Conservation (phyloP, 2,329 filamentous ascomycete genomes). For the Keithomyces neogunnii region DNA sequence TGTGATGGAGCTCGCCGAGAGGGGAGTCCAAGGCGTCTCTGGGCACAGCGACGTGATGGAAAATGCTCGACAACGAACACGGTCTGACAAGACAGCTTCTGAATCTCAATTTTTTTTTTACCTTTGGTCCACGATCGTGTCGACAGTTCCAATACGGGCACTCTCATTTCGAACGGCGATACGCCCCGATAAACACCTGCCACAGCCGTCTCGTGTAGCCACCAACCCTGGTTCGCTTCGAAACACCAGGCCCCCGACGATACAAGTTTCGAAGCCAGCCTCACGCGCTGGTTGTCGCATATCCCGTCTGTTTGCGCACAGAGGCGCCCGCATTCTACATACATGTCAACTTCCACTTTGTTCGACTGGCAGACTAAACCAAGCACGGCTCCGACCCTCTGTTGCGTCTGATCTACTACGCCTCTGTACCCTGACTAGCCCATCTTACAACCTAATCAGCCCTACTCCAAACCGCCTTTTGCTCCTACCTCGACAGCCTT, state of each 20-base stretch:
- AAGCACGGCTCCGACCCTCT: background rate
- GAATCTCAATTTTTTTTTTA: no score
- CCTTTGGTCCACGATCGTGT: no score
- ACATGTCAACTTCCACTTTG: background rate
- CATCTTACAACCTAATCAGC: background rate
- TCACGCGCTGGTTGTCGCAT: slow-evolving; percentile 12
- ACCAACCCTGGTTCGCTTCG: background rate
- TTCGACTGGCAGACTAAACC: background rate
- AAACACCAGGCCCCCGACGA: slow-evolving; percentile 8
- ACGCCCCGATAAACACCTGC: background rate
- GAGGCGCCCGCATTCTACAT: no score
- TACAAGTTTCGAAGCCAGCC: slow-evolving; percentile 6
- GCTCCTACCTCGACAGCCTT: background rate
- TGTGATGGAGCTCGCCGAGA: no score
- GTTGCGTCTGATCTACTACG: background rate
- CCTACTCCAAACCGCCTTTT: background rate
- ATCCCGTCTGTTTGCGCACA: background rate
- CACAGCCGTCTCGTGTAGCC: background rate
- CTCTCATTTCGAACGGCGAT: no score
- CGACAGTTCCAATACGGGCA: no score
- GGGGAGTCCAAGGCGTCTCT: no score
- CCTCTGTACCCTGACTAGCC: background rate
- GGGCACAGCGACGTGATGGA: no score
- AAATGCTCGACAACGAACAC: no score
- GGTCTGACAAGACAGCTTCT: no score